phyloP scores from a whole-genome alignment of 2,329 filamentous ascomycete species.

The Coleophoma cylindrospora region DNA sequence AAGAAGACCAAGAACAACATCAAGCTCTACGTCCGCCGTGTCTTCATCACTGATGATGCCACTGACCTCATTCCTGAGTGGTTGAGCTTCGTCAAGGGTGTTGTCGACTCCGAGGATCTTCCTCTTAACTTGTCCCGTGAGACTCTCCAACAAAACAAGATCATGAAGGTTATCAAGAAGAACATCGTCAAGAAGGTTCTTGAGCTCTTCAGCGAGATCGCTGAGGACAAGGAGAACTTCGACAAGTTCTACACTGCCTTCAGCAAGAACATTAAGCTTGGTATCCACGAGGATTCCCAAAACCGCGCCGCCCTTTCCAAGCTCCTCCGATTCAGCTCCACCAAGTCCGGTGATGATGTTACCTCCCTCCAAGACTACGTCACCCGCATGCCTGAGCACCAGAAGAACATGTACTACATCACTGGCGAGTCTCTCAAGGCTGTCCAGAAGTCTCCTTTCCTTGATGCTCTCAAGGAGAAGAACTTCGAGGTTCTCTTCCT shows the following conservation, averaged over 20 bases:
- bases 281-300: slow-evolving; percentile 99
- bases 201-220: slow-evolving; percentile 98
- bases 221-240: slow-evolving; percentile 99
- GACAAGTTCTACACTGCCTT: slow-evolving; percentile 99
- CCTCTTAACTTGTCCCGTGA: slow-evolving; percentile 99
- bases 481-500: slow-evolving; percentile 99
- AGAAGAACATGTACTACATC: slow-evolving; percentile 99
- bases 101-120: slow-evolving; percentile 99
- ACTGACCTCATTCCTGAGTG: slow-evolving; percentile 99
- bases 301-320: slow-evolving; percentile 91
- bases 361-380: slow-evolving; percentile 97
- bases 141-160: slow-evolving; percentile 99
- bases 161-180: slow-evolving; percentile 99
- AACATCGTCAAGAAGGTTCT: slow-evolving; percentile 99
- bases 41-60: slow-evolving; percentile 99
- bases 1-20: slow-evolving; percentile 99
- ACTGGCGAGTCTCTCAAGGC: slow-evolving; percentile 99
- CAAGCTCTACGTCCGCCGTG: slow-evolving; percentile 99
- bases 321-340: slow-evolving; percentile 98
- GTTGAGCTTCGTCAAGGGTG: slow-evolving; percentile 99
- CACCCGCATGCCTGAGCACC: slow-evolving; percentile 99
- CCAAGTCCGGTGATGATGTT: slow-evolving; percentile 94
- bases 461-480: slow-evolving; percentile 98
- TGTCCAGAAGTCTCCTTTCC: slow-evolving; percentile 96
- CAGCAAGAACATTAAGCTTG: slow-evolving; percentile 99